Evolutionary conservation across 1,284 basidiomycete genomes (phyloP), one percentile per base, ranked within the genome.

Genomic region (Vanrija sp.): DNA sequence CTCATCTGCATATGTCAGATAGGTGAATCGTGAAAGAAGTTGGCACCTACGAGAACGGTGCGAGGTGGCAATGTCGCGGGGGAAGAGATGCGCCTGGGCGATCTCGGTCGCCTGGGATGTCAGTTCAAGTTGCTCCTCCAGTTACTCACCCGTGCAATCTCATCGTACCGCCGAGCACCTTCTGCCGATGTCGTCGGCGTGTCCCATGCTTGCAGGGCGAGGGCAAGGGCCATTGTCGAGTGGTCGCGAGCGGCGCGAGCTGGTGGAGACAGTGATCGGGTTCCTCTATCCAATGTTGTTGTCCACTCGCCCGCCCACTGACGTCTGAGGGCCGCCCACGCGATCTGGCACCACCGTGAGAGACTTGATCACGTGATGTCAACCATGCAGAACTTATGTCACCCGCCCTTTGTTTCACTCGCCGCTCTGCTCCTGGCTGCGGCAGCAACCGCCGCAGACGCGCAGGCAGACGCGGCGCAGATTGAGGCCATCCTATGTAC

Each of bases 121-220:
- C 48, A 62, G 49, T 42, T 37, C 22, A 22, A 19, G 18, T 16
- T 9, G 3, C 12, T 25, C 23, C 16, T 3, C 24, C 23, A 31
- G n/a, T n/a, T n/a, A 53, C 61, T 51, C 25, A 70, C 68, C 41
- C 53, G 42, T 23, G 62, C 48, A 0, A 68, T 44, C 19, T 61
- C 52, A 10, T 62, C 59, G 37, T 68, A 65, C 16, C 56, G 47
- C 45, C 46, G 36, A 10, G 58, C 60, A 12, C 67, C 66, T 39
- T 65, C 59, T 5, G 55, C 49, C 3, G 66, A 69, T 1, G 69
- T 69, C 2, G 59, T 57, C 8, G 66, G 69, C 7, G 46, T 23
- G 36, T 68, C 62, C 69, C 69, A 71, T 24, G 36, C 57, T 8
- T 53, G 45, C n/a, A 69, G 43, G 14, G 63, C 62, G 18, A 61